Evolutionary conservation across 495 filamentous ascomycete species (phyloP).

Genomic region (Aspergillus funiculosus): DNA sequence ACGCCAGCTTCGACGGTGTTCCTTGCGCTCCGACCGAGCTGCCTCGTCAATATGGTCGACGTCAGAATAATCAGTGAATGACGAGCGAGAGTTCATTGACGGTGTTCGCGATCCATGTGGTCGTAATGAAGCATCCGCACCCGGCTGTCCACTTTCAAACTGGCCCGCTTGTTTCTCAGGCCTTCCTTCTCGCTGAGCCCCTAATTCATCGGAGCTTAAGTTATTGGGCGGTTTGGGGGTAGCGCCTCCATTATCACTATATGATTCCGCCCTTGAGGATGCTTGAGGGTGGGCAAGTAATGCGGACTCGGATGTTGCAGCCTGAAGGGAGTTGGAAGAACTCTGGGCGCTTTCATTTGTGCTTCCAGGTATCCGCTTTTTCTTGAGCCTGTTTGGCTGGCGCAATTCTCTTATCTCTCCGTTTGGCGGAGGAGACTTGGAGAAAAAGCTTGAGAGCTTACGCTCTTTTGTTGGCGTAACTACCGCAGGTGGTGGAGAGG

Average conservation of each 20-base stretch:
- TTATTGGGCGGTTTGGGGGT: constrained; percentile 30
- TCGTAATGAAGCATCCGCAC: constrained; percentile 50
- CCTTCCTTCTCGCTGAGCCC: constrained; percentile 19
- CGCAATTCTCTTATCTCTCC: constrained; percentile 54
- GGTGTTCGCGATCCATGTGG: constrained; percentile 60
- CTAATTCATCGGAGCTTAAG: constrained; percentile 20
- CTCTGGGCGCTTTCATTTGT: constrained; percentile 79
- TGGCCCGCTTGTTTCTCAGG: constrained; percentile 15
- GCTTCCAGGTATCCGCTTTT: constrained; percentile 69
- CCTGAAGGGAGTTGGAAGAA: constrained; percentile 66
- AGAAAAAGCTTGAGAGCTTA: constrained; percentile 61
- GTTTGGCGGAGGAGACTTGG: constrained; percentile 51
- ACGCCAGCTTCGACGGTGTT: constrained; percentile 59
- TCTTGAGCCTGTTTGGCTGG: constrained; percentile 78
- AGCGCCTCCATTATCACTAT: constrained; percentile 26
- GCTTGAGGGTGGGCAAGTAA: constrained; percentile 16
- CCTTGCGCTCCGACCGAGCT: constrained; percentile 57
- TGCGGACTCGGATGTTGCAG: constrained; percentile 27
- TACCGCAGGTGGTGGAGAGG: constrained; percentile 38
- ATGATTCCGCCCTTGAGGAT: constrained; percentile 16
- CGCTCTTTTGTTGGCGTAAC: constrained; percentile 66
- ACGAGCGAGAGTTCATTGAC: constrained; percentile 65
- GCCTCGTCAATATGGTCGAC: constrained; percentile 61
- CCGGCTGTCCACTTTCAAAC: constrained; percentile 15
- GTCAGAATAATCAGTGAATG: constrained; percentile 72